These are phyloP conservation scores for Backusella australiensis DNA, from an alignment of 192 early-diverging fungal species.

Conservation along the genomic window DNA sequence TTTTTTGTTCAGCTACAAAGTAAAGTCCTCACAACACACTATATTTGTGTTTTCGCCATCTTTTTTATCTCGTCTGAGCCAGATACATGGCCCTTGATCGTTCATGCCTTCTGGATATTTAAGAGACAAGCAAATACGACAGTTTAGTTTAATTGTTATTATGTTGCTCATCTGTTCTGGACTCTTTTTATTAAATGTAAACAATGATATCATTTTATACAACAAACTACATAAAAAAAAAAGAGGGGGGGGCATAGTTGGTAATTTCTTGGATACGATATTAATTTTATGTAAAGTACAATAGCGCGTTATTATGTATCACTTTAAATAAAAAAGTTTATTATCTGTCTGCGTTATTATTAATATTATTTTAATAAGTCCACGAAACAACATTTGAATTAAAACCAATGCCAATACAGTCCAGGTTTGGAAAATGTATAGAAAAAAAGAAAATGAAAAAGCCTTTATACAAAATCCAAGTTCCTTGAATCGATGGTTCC, in stretches of 20 bases:
- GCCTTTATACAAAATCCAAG: neutral
- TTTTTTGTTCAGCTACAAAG: too few relatives aligned
- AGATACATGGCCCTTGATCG: too few relatives aligned
- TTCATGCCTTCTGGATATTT: neutral
- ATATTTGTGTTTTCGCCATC: too few relatives aligned
- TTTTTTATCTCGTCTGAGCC: too few relatives aligned
- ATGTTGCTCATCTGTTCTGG: neutral
- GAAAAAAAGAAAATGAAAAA: neutral
- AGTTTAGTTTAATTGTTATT: neutral
- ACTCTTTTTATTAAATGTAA: neutral
- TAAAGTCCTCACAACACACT: too few relatives aligned
- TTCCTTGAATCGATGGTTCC: neutral
- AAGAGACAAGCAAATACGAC: neutral
- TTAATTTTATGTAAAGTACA: neutral
- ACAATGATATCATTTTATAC: neutral
- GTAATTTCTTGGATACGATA: neutral
- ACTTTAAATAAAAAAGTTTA: neutral
- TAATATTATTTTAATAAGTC: neutral
- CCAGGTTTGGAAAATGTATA: neutral
- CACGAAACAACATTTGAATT: neutral
- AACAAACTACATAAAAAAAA: neutral
- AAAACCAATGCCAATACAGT: neutral
- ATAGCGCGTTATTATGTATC: neutral
- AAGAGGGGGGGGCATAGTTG: neutral
- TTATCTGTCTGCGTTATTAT: neutral